phyloP scores from a whole-genome alignment of 202 grass and related monocot genomes.

The Panicum hallii region DNA sequence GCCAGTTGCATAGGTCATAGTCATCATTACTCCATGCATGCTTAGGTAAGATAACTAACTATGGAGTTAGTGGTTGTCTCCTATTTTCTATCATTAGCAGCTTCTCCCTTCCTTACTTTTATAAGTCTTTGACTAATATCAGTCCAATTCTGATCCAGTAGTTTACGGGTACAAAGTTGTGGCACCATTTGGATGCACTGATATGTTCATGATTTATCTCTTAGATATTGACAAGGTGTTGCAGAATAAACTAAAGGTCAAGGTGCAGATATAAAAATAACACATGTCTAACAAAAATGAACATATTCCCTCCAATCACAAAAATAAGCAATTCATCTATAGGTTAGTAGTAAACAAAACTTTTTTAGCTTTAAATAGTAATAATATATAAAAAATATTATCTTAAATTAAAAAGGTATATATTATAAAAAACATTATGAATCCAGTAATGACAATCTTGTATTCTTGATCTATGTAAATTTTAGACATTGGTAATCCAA shows the following conservation, averaged over 20 bases:
- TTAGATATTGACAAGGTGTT: neutral
- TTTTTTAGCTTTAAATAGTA: no score
- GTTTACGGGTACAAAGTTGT: neutral
- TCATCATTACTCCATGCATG: constrained; percentile 17
- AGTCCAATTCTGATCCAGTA: no score
- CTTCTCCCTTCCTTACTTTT: neutral
- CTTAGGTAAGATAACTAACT: constrained; percentile 29
- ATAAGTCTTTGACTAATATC: neutral
- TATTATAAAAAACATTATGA: no score
- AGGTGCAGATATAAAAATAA: neutral
- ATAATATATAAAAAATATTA: no score
- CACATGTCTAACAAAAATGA: no score
- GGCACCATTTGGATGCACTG: neutral
- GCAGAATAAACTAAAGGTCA: neutral
- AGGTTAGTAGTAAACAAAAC: no score
- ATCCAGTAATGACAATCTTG: neutral
- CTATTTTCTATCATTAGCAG: neutral
- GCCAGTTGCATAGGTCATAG: constrained; percentile 11
- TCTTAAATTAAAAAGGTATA: no score
- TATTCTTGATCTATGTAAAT: neutral
- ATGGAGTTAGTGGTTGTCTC: constrained; percentile 8
- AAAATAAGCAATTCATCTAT: no score
- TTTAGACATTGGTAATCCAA: neutral
- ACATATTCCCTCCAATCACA: no score
- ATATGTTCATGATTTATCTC: neutral